Base-by-base conservation (phyloP, 2,329 filamentous ascomycete genomes). In the Penicillium janthinellum region DNA sequence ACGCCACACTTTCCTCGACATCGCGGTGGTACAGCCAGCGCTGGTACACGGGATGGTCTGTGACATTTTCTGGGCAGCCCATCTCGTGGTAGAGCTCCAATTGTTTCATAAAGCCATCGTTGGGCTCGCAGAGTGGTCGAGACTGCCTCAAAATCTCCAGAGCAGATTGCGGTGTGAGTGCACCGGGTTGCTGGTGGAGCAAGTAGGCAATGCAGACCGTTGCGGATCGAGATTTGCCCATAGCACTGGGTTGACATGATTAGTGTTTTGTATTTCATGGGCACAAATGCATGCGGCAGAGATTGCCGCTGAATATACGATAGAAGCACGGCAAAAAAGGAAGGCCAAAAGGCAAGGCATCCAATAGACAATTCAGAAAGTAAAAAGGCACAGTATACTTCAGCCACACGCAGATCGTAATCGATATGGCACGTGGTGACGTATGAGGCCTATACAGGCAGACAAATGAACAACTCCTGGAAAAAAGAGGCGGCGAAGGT, bases 221-320 rank as follows among this genome's bases (percentile, higher is more conserved):
- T 66, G 94, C 90, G 50, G 94, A 98, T 60, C 95, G 90, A 37
- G 93, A 97, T 78, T 96, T 96, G 55, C 95, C 95, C 88, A 96
- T 96, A 22, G 92, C 94, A 83, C 95, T 96, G 53, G 78, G 84
- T 82, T 56, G 28, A 41, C 41, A 50, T 39, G n/a, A 48, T 67
- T 10, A 53, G 60, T 59, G 8, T 64, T 48, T 35, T 44, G 48
- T 51, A 50, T 22, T 41, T 45, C n/a, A 37, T 55, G 45, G 34
- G 10, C 12, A 37, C 10, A 20, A 14, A 37, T 22, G 48, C 35
- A 35, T 35, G 35, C 20, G 34, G 48, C 48, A 35, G n/a, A 50
- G 48, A 50, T 25, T 54, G 38, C 37, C 25, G 39, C 28, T 35
- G 8, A 25, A 39, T 31, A 17, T n/a, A 35, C 28, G 35, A 15